These are phyloP conservation scores for Acacia confusa DNA, from an alignment of 306 rosid species.

Conservation along the genomic window DNA sequence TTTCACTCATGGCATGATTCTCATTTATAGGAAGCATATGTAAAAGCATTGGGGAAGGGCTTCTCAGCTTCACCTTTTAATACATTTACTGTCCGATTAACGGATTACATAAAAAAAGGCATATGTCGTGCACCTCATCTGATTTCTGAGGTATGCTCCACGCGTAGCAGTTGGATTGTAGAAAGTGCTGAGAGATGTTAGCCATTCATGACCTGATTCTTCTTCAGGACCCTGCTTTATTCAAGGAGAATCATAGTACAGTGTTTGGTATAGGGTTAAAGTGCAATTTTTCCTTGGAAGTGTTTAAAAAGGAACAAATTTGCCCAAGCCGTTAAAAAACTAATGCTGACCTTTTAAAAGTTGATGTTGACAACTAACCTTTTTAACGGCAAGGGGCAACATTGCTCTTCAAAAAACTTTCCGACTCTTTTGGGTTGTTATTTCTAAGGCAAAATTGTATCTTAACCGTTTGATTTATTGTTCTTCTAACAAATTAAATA, in stretches of 20 bases:
- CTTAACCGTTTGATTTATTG: neutral
- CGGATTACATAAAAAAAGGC: constrained; percentile 35
- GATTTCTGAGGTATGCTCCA: constrained; percentile 49
- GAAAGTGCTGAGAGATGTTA: neutral
- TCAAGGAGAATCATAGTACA: neutral
- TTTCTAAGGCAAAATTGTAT: no score
- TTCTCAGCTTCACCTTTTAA: constrained; percentile 85
- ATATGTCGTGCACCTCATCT: constrained; percentile 22
- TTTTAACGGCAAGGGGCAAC: no score
- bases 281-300: no score
- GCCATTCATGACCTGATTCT: constrained; percentile 9
- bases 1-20: constrained; percentile 33
- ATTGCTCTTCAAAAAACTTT: no score
- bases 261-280: neutral
- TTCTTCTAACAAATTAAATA: neutral
- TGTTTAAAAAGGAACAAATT: no score
- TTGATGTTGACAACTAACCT: no score
- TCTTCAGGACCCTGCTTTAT: constrained; percentile 22
- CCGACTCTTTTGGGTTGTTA: no score
- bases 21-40: constrained; percentile 82
- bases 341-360: no score
- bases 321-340: no score
- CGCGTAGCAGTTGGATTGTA: constrained; percentile 2
- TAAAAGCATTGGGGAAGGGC: constrained; percentile 88
- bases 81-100: constrained; percentile 64